Evolutionary conservation across 1,284 basidiomycete species (phyloP), one percentile per base, ranked within the genome.

Genomic region (Tilletia horrida): DNA sequence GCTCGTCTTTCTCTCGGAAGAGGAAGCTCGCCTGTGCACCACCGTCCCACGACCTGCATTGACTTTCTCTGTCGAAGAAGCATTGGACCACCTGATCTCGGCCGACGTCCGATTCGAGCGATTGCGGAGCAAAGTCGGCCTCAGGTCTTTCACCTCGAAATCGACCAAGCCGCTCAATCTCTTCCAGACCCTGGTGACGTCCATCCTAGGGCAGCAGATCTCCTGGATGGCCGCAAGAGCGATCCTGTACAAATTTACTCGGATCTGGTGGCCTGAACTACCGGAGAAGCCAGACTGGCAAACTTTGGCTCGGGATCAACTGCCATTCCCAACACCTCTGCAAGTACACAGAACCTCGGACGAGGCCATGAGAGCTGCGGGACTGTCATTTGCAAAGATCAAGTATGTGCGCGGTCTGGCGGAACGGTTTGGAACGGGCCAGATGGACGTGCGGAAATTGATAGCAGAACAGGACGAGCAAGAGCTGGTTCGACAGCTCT

Each of bases 161-260:
- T 66, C 86, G 2, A 83, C 90, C 23, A 88, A 91, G 75, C 84
- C 84, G 40, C 73, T 80, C 47, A 76, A 81, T 50, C 70, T 77
- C 16, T 81, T 81, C 69, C 70, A 72, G 61, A 76, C 73, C 21
- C 84, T 92, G 21, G 86, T 86, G 42, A 87, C 86, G 1, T 88
- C 87, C 42, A 91, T 92, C 68, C 82, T 91, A 2, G 90, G 89
- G 0, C 92, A 93, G 82, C 92, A 97, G 82, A 93, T 97, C 48
- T 92, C 90, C 0, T 94, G 91, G 91, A 83, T 90, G 40, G 93
- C 93, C 2, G 93, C 93, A 0, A 85, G 90, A 45, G 88, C 91
- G 3, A 92, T 96, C 65, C 88, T 86, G n/a, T 89, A 92, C 82
- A 88, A 86, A 67, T 96, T 97, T 80, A 85, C 50, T 7, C 83